Conservation (phyloP, 176 grass and related monocot species). For the Hyparrhenia diplandra region DNA sequence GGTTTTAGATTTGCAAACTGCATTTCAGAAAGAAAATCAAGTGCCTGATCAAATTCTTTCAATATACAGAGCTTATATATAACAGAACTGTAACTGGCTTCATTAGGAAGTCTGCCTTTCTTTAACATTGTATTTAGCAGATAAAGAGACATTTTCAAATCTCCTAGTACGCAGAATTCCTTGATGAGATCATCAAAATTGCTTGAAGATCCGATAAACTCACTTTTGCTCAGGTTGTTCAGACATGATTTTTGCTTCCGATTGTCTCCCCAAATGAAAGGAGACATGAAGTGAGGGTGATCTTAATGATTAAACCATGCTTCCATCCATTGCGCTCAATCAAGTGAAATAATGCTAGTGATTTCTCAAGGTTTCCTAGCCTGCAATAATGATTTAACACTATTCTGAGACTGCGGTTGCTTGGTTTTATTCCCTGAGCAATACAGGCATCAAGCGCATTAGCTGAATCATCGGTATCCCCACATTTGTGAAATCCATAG, state of each 20-base stretch:
- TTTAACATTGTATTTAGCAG: conserved; percentile 79
- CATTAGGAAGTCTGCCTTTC: conserved; percentile 50
- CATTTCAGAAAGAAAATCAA: conserved; percentile 81
- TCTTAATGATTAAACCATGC: conserved; percentile 54
- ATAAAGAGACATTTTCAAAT: conserved; percentile 56
- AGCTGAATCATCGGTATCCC: conserved; percentile 45
- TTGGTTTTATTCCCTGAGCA: conserved; percentile 60
- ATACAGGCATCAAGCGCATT: conserved; percentile 68
- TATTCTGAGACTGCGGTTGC: conserved; percentile 84
- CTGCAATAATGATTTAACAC: conserved; percentile 58
- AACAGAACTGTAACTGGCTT: conserved; percentile 63
- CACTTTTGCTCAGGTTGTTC: conserved; percentile 44
- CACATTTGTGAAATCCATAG: conserved; percentile 72
- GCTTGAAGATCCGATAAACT: conserved; percentile 21
- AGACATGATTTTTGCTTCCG: conserved; percentile 62
- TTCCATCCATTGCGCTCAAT: conserved; percentile 58
- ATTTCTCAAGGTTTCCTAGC: conserved; percentile 54
- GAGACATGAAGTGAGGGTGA: conserved; percentile 39
- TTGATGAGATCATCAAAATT: conserved; percentile 58
- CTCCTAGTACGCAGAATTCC: conserved; percentile 52
- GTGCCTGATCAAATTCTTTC: conserved; percentile 60
- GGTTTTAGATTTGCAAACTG: conserved; percentile 44
- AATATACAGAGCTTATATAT: conserved; percentile 40
- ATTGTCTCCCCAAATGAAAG: conserved; percentile 54
- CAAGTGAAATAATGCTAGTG: conserved; percentile 63